Evolutionary conservation across 805 yeast genomes (phyloP).

Genomic region (Kodamaea laetipori): DNA sequence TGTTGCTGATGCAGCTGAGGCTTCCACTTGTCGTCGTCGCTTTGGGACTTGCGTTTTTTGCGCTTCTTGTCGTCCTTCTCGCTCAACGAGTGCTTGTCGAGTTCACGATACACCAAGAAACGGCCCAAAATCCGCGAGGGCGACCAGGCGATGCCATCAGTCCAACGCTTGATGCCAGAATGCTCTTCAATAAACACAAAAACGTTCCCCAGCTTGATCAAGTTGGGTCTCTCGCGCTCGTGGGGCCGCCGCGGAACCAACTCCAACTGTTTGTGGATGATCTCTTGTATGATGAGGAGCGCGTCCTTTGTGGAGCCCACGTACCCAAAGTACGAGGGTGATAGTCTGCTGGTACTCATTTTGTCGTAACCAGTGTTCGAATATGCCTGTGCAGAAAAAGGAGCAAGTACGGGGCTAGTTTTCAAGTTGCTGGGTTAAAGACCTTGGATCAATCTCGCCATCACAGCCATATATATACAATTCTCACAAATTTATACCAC

Average conservation of each 20-base stretch:
- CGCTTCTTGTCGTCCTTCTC: constrained; percentile 49
- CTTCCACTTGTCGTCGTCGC: constrained; percentile 15
- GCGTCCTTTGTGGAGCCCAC: constrained; percentile 86
- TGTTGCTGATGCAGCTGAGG: constrained; percentile 10
- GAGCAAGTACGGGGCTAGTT: too few species aligned
- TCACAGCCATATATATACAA: constrained; percentile 7
- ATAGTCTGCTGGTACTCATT: constrained; percentile 14
- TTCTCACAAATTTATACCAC: constrained; percentile 3
- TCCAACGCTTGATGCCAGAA: constrained; percentile 90
- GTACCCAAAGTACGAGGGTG: constrained; percentile 72
- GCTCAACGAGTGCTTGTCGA: constrained; percentile 41
- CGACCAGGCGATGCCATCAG: constrained; percentile 94
- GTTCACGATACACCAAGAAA: constrained; percentile 79
- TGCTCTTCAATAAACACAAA: constrained; percentile 83
- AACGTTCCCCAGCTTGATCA: constrained; percentile 75
- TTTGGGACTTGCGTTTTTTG: constrained; percentile 27
- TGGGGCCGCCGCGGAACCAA: constrained; percentile 78
- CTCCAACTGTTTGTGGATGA: constrained; percentile 57
- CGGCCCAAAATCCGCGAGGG: constrained; percentile 87
- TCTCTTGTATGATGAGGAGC: constrained; percentile 76
- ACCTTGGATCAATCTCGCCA: not conserved
- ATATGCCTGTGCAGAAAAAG: too few species aligned
- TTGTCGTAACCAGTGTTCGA: not conserved
- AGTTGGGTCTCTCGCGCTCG: constrained; percentile 66
- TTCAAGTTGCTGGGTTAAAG: too few species aligned